Evolutionary conservation across 805 yeast species (phyloP), one percentile per base, ranked within the genome.

Genomic region (Yamadazyma scolyti): DNA sequence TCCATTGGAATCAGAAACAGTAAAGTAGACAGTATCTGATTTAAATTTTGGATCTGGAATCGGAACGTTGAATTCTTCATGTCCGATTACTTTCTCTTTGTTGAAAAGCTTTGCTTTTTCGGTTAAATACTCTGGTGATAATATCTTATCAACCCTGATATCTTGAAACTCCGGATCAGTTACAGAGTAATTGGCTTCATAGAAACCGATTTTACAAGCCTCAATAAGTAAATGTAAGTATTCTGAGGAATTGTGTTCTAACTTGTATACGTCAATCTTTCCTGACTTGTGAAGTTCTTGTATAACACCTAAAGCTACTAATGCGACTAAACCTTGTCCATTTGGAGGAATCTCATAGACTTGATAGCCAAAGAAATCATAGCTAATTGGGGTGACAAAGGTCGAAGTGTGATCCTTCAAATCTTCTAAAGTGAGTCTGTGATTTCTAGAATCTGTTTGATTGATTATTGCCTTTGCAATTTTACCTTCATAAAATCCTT

Each of bases 271-370:
- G 30, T 75, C 65, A 9, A 65, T 55, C 11, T 46, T 48, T 3
- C 73, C 71, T 11, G 47, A 37, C 11, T 58, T 58, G 19, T 74
- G 75, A 36, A 84, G 61, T 21, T 73, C 72, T 42, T 68, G 69
- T 40, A 84, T 69, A 25, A 80, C 63, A 0, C 90, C 93, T 29
- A 82, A 54, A 0, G 90, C 78, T 11, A 82, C 58, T 29, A 84
- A 59, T 0, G 89, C 93, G 26, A 84, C 83, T 9, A 84, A 55
- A 6, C 94, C 94, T 32, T 84, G 86, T 4, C 90, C 86, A 53
- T 79, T 83, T 9, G 95, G 95, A 8, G 95, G 93, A 40, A 83
- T 77, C 52, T 84, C 93, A 85, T 89, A 80, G 16, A 84, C 61
- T 17, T 65, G 68, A 28, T 56, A 47, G 8, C 73, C 82, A 27